Percentiles rank a stretch among this genome's conserved stretches.
Conservation (phyloP, 2,329 filamentous ascomycete genomes). For the Cladosporium halotolerans region DNA sequence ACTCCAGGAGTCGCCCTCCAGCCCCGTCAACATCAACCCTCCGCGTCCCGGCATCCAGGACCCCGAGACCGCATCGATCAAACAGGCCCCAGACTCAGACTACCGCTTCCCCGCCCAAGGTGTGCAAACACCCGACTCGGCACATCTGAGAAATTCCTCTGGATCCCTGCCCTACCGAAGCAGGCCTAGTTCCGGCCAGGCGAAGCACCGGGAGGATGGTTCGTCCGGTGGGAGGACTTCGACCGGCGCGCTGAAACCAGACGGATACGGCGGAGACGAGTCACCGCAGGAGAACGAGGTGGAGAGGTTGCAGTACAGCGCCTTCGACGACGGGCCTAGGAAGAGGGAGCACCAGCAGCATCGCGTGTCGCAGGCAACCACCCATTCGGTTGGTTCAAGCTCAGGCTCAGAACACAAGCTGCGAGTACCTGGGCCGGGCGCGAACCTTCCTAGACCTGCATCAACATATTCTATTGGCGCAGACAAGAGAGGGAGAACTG, state of each 20-base stretch:
- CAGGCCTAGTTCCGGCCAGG: constrained; percentile 14
- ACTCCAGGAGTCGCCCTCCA: constrained; percentile 28
- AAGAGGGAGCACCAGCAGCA: constrained; percentile 22
- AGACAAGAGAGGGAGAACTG: constrained; percentile 60
- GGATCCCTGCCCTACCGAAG: constrained; percentile 19
- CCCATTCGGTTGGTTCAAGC: constrained; percentile 25
- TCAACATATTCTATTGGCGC: constrained; percentile 72
- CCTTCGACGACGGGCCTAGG: constrained; percentile 34
- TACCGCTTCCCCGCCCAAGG: constrained; percentile 15
- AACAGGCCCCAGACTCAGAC: constrained; percentile 6
- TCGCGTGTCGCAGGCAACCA: constrained; percentile 27
- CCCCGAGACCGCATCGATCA: constrained; percentile 25
- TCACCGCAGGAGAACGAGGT: constrained; percentile 22
- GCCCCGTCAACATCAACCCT: constrained; percentile 29
- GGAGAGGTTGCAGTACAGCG: constrained; percentile 44
- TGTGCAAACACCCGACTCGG: constrained; percentile 22
- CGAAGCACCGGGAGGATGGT: constrained; percentile 3
- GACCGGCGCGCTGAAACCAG: constrained; percentile 13
- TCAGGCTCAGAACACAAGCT: constrained; percentile 22
- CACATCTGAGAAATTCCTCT: constrained; percentile 12
- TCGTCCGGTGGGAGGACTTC: constrained; percentile 15
- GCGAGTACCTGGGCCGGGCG: constrained; percentile 43
- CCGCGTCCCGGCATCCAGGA: constrained; percentile 24
- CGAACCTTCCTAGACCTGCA: constrained; percentile 49
- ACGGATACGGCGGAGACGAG: constrained; percentile 1